phyloP scores from a whole-genome alignment of 192 early-diverging fungal genomes.

The Linnemannia hyalina region DNA sequence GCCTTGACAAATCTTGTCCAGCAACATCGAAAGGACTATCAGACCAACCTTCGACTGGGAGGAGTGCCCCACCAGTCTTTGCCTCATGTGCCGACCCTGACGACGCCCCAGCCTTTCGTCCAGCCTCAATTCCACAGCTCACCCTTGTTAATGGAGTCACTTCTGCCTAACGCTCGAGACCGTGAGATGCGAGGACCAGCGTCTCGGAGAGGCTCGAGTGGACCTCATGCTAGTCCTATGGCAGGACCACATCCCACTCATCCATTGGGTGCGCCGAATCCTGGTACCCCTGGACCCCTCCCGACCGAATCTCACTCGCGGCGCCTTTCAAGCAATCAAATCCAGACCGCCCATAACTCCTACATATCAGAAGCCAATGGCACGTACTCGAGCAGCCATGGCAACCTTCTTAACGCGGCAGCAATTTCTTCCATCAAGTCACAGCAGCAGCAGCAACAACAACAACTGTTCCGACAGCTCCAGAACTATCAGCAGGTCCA shows the following conservation, averaged over 20 bases:
- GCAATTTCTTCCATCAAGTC: conserved; percentile 10
- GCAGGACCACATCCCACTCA: conserved; percentile 13
- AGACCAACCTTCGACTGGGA: conserved; percentile 20
- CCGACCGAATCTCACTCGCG: conserved; percentile 1
- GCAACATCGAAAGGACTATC: conserved; percentile 39
- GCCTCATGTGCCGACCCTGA: not conserved
- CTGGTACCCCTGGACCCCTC: not conserved
- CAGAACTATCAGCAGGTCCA: not conserved
- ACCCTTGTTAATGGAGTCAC: conserved; percentile 6
- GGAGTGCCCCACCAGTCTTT: not conserved
- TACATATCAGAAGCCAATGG: conserved; percentile 4
- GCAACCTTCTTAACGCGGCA: conserved; percentile 26
- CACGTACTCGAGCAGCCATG: conserved; percentile 10
- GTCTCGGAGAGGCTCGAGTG: conserved; percentile 20
- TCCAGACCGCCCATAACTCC: not conserved
- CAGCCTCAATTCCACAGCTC: not conserved
- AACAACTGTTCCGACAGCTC: not conserved
- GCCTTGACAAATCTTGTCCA: conserved; percentile 34
- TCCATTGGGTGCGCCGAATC: not conserved
- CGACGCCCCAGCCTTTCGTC: not conserved
- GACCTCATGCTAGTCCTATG: not conserved
- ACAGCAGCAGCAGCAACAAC: conserved; percentile 10
- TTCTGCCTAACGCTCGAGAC: not conserved
- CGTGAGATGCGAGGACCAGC: not conserved
- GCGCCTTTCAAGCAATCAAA: conserved; percentile 1